A percentile compares a stretch with the other conserved stretches of the same genome.
phyloP scores from a whole-genome alignment of 2,329 filamentous ascomycete genomes.

The Fusarium tricinctum region DNA sequence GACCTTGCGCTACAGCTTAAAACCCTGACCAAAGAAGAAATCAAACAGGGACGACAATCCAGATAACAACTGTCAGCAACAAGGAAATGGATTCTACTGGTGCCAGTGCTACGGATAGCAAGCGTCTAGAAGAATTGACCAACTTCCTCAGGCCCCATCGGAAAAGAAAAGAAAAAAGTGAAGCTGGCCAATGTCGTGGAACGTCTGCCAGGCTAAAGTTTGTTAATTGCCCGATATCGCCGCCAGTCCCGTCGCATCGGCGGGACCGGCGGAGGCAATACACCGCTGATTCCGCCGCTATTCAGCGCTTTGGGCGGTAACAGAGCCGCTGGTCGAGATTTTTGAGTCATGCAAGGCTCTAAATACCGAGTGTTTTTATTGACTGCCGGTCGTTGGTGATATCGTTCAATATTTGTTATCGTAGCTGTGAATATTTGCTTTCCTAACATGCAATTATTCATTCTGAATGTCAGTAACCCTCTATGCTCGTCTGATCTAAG shows the following conservation, averaged over 20 bases:
- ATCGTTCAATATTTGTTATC: background rate
- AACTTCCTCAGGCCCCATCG: conserved; percentile 26
- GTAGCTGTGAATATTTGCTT: background rate
- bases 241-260: background rate
- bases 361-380: conserved; percentile 7
- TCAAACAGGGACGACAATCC: background rate
- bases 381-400: background rate
- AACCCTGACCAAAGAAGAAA: background rate
- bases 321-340: conserved; percentile 31
- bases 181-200: conserved; percentile 20
- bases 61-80: conserved; percentile 27
- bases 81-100: conserved; percentile 32
- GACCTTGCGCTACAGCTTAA: conserved; percentile 4
- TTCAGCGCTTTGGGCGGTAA: conserved; percentile 23
- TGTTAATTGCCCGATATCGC: conserved; percentile 26
- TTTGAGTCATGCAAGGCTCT: conserved; percentile 34
- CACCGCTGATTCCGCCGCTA: conserved; percentile 22
- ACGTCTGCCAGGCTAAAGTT: conserved; percentile 18
- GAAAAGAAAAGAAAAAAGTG: conserved; percentile 6
- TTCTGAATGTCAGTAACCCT: too few species aligned
- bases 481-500: too few species aligned
- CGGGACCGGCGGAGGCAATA: conserved; percentile 5
- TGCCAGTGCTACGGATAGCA: conserved; percentile 4
- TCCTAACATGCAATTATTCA: too few species aligned
- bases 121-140: conserved; percentile 25